A percentile compares a stretch with the other conserved stretches of the same genome.
phyloP scores from a whole-genome alignment of 768 basidiomycete genomes.

The Amanita molliuscula region DNA sequence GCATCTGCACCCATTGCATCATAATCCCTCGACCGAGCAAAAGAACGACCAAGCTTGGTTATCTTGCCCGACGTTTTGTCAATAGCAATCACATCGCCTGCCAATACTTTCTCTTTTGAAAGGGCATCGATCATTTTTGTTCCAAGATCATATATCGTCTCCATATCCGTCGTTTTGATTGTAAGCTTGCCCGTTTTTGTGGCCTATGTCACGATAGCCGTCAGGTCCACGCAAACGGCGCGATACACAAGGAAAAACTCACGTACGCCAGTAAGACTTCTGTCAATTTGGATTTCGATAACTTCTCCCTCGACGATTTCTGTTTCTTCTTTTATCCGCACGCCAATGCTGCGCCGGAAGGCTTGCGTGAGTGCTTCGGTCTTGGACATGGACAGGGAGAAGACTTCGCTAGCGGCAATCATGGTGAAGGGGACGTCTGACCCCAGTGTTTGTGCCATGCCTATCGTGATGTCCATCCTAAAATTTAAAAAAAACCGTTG shows the following conservation, averaged over 20 bases:
- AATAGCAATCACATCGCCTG: slow-evolving; percentile 91
- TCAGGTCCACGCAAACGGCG: background rate
- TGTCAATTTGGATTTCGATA: slow-evolving; percentile 96
- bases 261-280: slow-evolving; percentile 86
- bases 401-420: slow-evolving; percentile 97
- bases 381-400: slow-evolving; percentile 90
- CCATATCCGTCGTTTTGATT: slow-evolving; percentile 94
- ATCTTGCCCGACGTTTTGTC: slow-evolving; percentile 98
- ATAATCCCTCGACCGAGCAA: slow-evolving; percentile 95
- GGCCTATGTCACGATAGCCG: slow-evolving; percentile 39
- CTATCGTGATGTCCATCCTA: slow-evolving; percentile 31
- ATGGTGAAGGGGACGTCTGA: slow-evolving; percentile 92
- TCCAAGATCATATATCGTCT: slow-evolving; percentile 97
- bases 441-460: slow-evolving; percentile 34
- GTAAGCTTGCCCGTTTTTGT: slow-evolving; percentile 97
- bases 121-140: slow-evolving; percentile 99
- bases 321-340: slow-evolving; percentile 94
- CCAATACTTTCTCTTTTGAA: slow-evolving; percentile 92
- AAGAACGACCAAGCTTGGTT: slow-evolving; percentile 91
- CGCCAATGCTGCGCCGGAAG: slow-evolving; percentile 79
- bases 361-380: slow-evolving; percentile 97
- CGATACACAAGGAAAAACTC: slow-evolving; percentile 3
- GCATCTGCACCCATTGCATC: slow-evolving; percentile 99
- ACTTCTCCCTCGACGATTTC: slow-evolving; percentile 98
- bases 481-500: background rate